Conservation (phyloP, 2,329 filamentous ascomycete species). For the Venturia oleaginea region DNA sequence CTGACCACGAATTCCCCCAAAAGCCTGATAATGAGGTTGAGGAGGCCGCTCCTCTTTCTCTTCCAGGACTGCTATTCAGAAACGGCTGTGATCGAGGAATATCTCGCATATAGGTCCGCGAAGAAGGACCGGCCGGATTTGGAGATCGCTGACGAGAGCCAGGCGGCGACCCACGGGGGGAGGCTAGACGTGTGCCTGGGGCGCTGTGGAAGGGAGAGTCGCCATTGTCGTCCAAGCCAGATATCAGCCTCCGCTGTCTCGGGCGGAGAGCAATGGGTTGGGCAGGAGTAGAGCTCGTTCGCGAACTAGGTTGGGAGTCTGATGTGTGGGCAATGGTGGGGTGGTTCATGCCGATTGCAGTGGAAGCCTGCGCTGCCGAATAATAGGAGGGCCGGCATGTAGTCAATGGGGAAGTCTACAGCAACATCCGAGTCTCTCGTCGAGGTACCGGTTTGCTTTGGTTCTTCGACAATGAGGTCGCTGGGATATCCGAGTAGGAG, state of each 20-base stretch:
- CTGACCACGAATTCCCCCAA: constrained; percentile 40
- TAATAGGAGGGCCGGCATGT: constrained; percentile 5
- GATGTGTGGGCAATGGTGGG: constrained; percentile 33
- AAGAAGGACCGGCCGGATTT: constrained; percentile 23
- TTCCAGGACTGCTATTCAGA: constrained; percentile 6
- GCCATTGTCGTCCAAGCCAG: constrained; percentile 36
- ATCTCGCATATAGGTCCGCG: constrained; percentile 22
- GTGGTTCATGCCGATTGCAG: constrained; percentile 20
- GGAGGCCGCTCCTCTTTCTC: constrained; percentile 18
- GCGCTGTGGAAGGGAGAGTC: constrained; percentile 27
- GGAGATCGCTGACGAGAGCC: constrained; percentile 33
- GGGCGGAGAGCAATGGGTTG: constrained; percentile 35
- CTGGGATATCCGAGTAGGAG: background rate
- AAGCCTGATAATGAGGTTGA: constrained; percentile 27
- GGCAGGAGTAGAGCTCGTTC: constrained; percentile 30
- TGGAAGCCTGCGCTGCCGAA: constrained; percentile 9
- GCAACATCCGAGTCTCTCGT: background rate
- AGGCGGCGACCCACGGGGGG: constrained; percentile 29
- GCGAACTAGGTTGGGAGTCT: constrained; percentile 28
- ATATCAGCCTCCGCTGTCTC: constrained; percentile 38
- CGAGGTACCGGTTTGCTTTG: background rate
- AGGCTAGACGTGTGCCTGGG: constrained; percentile 22
- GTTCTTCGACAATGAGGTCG: background rate
- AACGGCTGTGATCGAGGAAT: constrained; percentile 1
- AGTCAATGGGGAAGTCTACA: background rate